phyloP scores from a whole-genome alignment of 2,329 filamentous ascomycete species.

The Xylaria digitata region DNA sequence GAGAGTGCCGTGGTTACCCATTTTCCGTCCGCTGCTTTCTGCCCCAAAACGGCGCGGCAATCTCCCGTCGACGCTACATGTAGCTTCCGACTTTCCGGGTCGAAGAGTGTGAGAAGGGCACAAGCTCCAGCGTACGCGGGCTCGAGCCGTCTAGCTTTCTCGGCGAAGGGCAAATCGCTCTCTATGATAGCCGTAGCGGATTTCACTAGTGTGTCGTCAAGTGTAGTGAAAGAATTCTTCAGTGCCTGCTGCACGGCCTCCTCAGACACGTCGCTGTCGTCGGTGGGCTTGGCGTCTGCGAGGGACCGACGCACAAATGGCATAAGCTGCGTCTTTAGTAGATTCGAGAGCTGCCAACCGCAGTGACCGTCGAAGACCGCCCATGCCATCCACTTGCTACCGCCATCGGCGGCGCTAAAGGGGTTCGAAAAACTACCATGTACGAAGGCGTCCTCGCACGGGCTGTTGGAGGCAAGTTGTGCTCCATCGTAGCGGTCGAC shows the following conservation, averaged over 20 bases:
- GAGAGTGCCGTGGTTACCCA: conserved; percentile 69
- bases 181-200: conserved; percentile 46
- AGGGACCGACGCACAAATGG: conserved; percentile 48
- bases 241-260: conserved; percentile 51
- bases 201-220: conserved; percentile 52
- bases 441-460: conserved; percentile 51
- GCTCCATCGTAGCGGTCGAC: conserved; percentile 49
- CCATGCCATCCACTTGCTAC: conserved; percentile 49
- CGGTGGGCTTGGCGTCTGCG: conserved; percentile 33
- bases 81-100: conserved; percentile 63
- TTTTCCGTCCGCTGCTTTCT: conserved; percentile 55
- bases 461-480: conserved; percentile 50
- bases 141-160: conserved; percentile 48
- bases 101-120: conserved; percentile 66
- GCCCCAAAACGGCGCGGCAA: conserved; percentile 51
- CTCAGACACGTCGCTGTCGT: conserved; percentile 37
- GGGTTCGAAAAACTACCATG: conserved; percentile 50
- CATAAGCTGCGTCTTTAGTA: conserved; percentile 49
- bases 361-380: conserved; percentile 53
- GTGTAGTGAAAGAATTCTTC: conserved; percentile 52
- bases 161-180: conserved; percentile 47
- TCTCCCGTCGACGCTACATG: conserved; percentile 75
- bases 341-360: conserved; percentile 51
- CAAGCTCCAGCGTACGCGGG: conserved; percentile 49
- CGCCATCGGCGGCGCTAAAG: conserved; percentile 34